A percentile compares a stretch with the other conserved stretches of the same genome.
These are phyloP conservation scores for Sparassis latifolia DNA, from an alignment of 1,284 basidiomycete genomes.

Conservation along the genomic window DNA sequence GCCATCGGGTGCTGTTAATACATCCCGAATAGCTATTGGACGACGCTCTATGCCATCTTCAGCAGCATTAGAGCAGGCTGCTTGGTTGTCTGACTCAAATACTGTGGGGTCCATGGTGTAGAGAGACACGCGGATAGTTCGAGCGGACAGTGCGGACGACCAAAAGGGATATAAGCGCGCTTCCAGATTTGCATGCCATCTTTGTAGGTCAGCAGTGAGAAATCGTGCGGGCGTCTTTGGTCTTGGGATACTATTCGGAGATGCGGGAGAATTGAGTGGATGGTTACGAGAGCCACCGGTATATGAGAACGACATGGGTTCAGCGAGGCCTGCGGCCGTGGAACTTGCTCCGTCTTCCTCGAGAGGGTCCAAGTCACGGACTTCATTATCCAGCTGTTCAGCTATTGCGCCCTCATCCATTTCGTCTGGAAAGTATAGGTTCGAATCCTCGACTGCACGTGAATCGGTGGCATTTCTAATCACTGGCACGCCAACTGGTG, in stretches of 20 bases:
- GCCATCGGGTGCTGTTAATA: constrained; percentile 59
- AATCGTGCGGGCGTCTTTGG: constrained; percentile 9
- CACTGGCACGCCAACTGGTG: neutral
- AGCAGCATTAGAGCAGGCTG: constrained; percentile 8
- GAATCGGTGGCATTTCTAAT: constrained; percentile 15
- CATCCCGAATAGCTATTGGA: constrained; percentile 44
- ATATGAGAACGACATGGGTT: constrained; percentile 8
- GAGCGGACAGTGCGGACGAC: constrained; percentile 58
- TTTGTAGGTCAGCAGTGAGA: constrained; percentile 32
- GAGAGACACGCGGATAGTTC: constrained; percentile 51
- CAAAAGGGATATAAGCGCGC: constrained; percentile 72
- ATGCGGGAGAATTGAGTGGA: no score
- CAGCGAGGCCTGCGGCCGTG: neutral
- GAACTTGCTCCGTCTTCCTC: constrained; percentile 13
- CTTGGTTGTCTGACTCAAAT: constrained; percentile 9
- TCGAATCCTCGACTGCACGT: constrained; percentile 15
- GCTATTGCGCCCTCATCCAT: constrained; percentile 55
- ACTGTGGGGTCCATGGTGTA: constrained; percentile 34
- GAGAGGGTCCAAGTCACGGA: constrained; percentile 28
- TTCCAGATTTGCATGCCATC: constrained; percentile 70
- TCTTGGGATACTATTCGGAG: no score
- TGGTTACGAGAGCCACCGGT: neutral
- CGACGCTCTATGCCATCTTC: constrained; percentile 25
- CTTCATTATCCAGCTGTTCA: constrained; percentile 41
- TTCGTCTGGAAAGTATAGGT: constrained; percentile 34